A percentile compares a stretch with the other conserved stretches of the same genome.
phyloP scores from a whole-genome alignment of 306 rosid genomes.

The Lathyrus oleraceus region DNA sequence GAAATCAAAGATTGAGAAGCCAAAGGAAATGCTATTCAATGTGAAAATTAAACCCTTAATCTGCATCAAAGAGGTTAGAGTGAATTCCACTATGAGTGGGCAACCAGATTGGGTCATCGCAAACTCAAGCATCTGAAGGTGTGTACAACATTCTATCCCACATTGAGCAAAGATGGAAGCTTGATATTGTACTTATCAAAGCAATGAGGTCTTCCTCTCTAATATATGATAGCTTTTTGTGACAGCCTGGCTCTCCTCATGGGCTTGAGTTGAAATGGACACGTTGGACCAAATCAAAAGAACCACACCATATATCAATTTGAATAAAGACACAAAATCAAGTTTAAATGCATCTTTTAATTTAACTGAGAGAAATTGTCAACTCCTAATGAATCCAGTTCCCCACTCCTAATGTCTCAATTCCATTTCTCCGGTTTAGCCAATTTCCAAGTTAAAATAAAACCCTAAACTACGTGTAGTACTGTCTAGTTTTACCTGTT shows the following conservation, averaged over 20 bases:
- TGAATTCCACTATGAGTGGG: slow-evolving; percentile 1
- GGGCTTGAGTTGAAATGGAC: not conserved
- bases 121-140: not conserved
- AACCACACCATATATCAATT: not conserved
- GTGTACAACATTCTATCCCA: not conserved
- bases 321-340: slow-evolving; percentile 21
- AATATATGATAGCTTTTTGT: slow-evolving; percentile 7
- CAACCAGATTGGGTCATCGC: slow-evolving; percentile 1
- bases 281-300: slow-evolving; percentile 25
- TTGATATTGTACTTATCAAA: not conserved
- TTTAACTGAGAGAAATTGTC: not conserved
- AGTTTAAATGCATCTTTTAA: slow-evolving; percentile 27
- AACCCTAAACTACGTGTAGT: not conserved
- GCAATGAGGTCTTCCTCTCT: not conserved
- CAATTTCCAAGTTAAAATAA: slow-evolving; percentile 31
- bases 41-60: slow-evolving; percentile 24
- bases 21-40: not conserved
- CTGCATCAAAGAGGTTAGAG: not conserved
- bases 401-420: too few species aligned
- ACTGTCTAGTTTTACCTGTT: slow-evolving; percentile 62
- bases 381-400: not conserved
- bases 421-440: slow-evolving; percentile 21
- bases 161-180: slow-evolving; percentile 9
- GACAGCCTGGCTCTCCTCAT: slow-evolving; percentile 7
- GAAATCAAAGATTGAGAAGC: not conserved